Conservation (phyloP, 139 green algal species). For the Chlorella sp. region DNA sequence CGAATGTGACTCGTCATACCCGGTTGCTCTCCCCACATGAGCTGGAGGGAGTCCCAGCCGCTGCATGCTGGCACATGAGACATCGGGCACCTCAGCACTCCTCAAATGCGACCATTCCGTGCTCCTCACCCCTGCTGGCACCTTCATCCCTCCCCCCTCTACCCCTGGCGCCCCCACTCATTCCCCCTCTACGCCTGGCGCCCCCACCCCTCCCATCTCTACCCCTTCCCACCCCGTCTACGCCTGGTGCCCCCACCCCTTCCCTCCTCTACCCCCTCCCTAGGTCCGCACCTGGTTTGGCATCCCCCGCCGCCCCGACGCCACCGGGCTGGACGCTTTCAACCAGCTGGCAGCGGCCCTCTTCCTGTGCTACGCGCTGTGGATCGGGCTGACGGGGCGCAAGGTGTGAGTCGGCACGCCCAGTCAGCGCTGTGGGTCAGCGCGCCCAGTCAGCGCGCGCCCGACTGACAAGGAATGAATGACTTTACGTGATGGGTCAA, state of each 20-base stretch:
- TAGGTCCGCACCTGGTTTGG: conserved; percentile 35
- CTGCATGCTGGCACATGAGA: no score
- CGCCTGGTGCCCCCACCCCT: background rate
- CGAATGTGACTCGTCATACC: no score
- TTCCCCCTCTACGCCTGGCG: background rate
- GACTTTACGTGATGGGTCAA: no score
- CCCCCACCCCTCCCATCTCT: background rate
- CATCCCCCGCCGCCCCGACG: background rate
- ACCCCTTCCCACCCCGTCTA: background rate
- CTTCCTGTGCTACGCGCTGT: conserved; percentile 37
- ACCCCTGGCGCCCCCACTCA: no score
- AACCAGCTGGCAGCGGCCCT: conserved; percentile 16
- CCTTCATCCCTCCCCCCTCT: no score
- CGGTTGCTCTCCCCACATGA: no score
- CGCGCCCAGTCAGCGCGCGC: no score
- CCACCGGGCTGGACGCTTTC: conserved; percentile 20
- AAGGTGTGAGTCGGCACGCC: background rate
- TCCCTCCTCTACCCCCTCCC: background rate
- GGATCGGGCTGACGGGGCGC: conserved; percentile 23
- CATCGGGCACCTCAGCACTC: no score
- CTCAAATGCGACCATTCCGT: no score
- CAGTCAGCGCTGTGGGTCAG: no score
- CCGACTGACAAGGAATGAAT: no score
- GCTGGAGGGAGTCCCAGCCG: no score
- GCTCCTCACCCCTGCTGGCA: background rate